Conservation (phyloP, 2,329 filamentous ascomycete species). For the Monilinia aucupariae region DNA sequence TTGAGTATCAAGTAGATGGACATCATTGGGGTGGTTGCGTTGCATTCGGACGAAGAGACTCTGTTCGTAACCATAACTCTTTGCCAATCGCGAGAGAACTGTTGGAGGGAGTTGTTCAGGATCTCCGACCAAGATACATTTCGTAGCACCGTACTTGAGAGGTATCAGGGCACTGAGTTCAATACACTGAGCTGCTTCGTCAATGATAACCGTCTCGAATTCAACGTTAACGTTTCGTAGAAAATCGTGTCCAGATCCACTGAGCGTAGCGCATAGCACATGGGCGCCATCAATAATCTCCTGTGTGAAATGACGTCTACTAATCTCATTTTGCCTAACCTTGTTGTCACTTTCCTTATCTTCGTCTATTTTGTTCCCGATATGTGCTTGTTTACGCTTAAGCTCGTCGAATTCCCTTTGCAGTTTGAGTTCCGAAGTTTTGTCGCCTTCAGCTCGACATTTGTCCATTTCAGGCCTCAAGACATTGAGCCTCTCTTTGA, state of each 20-base stretch:
- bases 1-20: constrained; percentile 93
- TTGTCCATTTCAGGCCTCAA: constrained; percentile 68
- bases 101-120: constrained; percentile 96
- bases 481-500: constrained; percentile 69
- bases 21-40: constrained; percentile 76
- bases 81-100: constrained; percentile 88
- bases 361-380: constrained; percentile 80
- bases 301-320: constrained; percentile 78
- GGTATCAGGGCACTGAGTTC: constrained; percentile 95
- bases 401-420: constrained; percentile 73
- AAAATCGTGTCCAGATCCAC: constrained; percentile 93
- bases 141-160: constrained; percentile 92
- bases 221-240: constrained; percentile 80
- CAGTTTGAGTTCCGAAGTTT: constrained; percentile 47
- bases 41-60: constrained; percentile 99
- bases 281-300: constrained; percentile 86
- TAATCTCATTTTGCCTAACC: constrained; percentile 79
- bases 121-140: constrained; percentile 95
- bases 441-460: constrained; percentile 52
- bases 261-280: constrained; percentile 90
- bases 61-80: constrained; percentile 91
- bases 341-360: constrained; percentile 82
- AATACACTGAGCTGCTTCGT: constrained; percentile 96
- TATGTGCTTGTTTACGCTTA: constrained; percentile 67
- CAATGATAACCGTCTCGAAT: constrained; percentile 97